Evolutionary conservation across 106 monocot species (phyloP).

Genomic region (Dendrobium officinale): DNA sequence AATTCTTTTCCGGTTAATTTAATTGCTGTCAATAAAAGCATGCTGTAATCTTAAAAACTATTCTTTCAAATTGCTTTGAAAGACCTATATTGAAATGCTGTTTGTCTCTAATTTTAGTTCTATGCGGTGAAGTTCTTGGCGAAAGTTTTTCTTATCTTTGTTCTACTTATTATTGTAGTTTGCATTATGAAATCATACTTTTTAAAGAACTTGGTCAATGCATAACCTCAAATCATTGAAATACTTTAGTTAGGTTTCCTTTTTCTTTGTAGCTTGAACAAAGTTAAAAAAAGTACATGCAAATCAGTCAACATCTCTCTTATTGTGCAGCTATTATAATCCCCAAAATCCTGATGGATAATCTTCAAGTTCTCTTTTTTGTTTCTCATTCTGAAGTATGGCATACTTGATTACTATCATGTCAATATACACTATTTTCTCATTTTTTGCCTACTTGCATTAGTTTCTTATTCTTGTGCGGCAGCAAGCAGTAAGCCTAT

Average conservation of each 20-base stretch:
- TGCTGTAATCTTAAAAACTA: background rate
- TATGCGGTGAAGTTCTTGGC: background rate
- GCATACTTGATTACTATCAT: background rate
- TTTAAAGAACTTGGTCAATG: background rate
- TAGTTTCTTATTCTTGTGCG: background rate
- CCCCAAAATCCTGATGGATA: background rate
- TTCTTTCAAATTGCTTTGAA: background rate
- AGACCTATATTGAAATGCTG: background rate
- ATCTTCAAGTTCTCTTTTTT: background rate
- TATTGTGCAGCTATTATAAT: background rate
- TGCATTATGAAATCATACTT: background rate
- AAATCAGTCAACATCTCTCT: too few species aligned
- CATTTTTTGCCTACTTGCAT: background rate
- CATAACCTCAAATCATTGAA: background rate
- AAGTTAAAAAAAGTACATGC: too few species aligned
- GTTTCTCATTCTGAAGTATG: background rate
- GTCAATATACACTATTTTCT: background rate
- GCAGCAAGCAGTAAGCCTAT: background rate
- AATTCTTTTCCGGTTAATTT: background rate
- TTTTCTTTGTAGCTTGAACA: background rate
- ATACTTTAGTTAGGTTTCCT: background rate
- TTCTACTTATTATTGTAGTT: background rate
- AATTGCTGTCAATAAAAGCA: background rate
- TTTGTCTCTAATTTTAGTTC: background rate
- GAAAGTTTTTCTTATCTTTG: background rate